Evolutionary conservation across 768 basidiomycete genomes (phyloP).

Genomic region (Boletus vinaceobasis): DNA sequence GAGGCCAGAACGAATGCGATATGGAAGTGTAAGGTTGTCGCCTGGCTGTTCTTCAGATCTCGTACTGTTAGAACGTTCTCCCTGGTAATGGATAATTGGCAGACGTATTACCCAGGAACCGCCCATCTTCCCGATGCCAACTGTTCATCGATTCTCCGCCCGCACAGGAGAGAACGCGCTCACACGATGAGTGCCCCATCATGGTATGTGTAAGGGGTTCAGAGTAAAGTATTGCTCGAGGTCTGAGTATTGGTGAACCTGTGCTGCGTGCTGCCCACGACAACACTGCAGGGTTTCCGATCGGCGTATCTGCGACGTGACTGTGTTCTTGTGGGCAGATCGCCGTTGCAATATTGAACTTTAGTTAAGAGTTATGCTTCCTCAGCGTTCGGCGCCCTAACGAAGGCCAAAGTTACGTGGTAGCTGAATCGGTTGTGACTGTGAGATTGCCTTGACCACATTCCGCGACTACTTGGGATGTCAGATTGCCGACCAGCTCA

Average conservation of each 20-base stretch:
- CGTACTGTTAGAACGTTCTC: conserved; percentile 5
- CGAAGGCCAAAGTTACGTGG: background rate
- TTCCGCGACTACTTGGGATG: background rate
- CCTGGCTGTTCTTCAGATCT: conserved; percentile 11
- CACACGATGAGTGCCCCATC: background rate
- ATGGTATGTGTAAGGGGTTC: background rate
- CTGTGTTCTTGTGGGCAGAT: conserved; percentile 9
- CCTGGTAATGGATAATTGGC: conserved; percentile 12
- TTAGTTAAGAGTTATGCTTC: background rate
- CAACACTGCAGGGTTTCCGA: conserved; percentile 2
- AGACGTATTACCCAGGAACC: conserved; percentile 14
- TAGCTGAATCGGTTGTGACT: background rate
- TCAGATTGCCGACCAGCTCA: background rate
- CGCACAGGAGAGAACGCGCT: conserved; percentile 8
- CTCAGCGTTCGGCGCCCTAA: background rate
- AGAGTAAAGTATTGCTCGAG: background rate
- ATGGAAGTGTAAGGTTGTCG: background rate
- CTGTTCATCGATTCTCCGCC: conserved; percentile 20
- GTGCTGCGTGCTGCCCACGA: background rate
- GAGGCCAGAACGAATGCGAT: background rate
- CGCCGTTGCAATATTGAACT: conserved; percentile 9
- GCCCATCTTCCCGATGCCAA: conserved; percentile 9
- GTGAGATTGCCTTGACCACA: conserved; percentile 5
- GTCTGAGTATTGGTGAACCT: background rate
- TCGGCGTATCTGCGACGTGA: conserved; percentile 11